These are phyloP conservation scores for Fraxinus angustifolia DNA, from an alignment of 305 asterid species.

Conservation along the genomic window DNA sequence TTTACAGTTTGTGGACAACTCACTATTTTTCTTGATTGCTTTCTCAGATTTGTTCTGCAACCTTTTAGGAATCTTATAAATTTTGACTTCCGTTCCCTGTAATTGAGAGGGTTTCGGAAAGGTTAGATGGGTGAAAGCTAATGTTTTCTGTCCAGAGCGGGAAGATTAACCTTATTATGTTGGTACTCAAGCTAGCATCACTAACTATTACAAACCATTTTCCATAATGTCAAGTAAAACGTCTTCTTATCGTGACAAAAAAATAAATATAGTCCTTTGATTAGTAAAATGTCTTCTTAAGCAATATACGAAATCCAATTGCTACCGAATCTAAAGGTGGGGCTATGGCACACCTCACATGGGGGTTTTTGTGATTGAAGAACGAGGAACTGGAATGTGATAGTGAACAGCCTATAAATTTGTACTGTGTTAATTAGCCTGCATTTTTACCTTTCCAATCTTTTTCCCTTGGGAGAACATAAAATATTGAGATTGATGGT, in stretches of 20 bases:
- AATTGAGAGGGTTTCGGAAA: not conserved
- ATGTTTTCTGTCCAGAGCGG: not conserved
- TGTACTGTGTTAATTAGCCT: not conserved
- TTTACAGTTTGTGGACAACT: not conserved
- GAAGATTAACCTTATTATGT: not conserved
- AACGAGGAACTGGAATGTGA: not conserved
- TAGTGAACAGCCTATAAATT: not conserved
- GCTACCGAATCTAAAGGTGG: not conserved
- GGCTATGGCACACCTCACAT: not conserved
- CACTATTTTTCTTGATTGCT: conserved; percentile 1
- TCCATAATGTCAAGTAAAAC: not conserved
- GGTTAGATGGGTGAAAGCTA: not conserved
- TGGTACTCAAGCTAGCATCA: not conserved
- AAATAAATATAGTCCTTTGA: not conserved
- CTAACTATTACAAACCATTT: not conserved
- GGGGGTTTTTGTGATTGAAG: not conserved
- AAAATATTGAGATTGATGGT: not conserved
- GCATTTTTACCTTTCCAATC: not conserved
- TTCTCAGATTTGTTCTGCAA: not conserved
- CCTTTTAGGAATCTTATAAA: not conserved
- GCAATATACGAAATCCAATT: not conserved
- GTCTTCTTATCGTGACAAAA: not conserved
- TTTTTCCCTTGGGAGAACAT: not conserved
- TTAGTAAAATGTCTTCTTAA: not conserved
- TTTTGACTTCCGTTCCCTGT: not conserved